A percentile compares a stretch with the other conserved stretches of the same genome.
Conservation (phyloP, 2,329 filamentous ascomycete species). For the Fusarium sp. region DNA sequence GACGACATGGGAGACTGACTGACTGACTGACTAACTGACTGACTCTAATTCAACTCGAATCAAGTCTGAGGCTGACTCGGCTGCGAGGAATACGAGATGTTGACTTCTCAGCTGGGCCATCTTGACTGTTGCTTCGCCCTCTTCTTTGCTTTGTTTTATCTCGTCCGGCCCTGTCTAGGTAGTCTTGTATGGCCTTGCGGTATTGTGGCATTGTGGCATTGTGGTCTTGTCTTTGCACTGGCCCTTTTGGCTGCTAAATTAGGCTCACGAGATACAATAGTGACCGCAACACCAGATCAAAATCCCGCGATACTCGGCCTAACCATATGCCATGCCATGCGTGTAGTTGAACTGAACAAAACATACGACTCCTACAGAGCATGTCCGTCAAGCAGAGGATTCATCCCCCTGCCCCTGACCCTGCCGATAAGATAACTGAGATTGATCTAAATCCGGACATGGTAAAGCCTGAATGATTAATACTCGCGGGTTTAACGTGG, state of each 20-base stretch:
- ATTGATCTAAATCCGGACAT: no score
- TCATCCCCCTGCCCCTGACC: no score
- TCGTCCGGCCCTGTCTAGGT: not conserved
- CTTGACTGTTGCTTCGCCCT: not conserved
- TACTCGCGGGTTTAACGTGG: constrained; percentile 14
- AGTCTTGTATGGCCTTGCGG: no score
- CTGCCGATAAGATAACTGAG: not conserved
- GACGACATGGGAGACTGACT: no score
- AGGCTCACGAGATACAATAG: not conserved
- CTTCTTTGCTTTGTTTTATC: not conserved
- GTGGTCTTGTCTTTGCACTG: not conserved
- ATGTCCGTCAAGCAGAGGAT: constrained; percentile 3
- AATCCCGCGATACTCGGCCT: not conserved
- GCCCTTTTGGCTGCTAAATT: constrained; percentile 1
- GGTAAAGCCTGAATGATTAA: not conserved
- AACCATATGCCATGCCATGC: not conserved
- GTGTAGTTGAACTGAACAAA: not conserved
- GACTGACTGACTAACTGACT: not conserved
- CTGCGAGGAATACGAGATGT: constrained; percentile 10
- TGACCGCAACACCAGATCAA: not conserved
- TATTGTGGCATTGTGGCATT: no score
- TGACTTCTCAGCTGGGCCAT: not conserved
- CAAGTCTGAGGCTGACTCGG: not conserved
- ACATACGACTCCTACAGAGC: not conserved
- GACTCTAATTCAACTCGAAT: not conserved